A percentile compares a stretch with the other conserved stretches of the same genome.
Evolutionary conservation across 2,329 filamentous ascomycete species (phyloP).

Genomic region (Westerdykella aurantiaca): DNA sequence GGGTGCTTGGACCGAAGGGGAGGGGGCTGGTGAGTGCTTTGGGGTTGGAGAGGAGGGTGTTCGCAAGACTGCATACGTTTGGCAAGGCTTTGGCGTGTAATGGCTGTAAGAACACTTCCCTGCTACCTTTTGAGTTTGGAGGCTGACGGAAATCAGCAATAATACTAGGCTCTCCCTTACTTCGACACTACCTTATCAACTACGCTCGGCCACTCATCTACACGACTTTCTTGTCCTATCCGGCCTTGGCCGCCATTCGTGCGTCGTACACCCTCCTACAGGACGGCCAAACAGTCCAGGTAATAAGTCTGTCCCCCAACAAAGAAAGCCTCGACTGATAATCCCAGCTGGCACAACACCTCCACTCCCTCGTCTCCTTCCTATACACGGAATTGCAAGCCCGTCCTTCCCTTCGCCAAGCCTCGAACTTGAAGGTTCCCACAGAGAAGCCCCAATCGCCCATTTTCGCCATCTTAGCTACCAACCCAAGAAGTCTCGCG

Average conservation of each 20-base stretch:
- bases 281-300: constrained; percentile 12
- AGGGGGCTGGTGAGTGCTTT: constrained; percentile 53
- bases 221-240: constrained; percentile 40
- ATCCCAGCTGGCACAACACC: constrained; percentile 14
- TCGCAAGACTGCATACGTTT: constrained; percentile 59
- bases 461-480: constrained; percentile 31
- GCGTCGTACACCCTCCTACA: constrained; percentile 26
- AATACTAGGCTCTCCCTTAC: constrained; percentile 24
- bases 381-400: constrained; percentile 17
- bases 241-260: constrained; percentile 39
- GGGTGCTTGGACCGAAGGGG: constrained; percentile 51
- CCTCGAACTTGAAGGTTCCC: constrained; percentile 6
- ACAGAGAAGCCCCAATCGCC: constrained; percentile 25
- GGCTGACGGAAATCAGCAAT: constrained; percentile 17
- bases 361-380: constrained; percentile 17
- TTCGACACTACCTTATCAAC: constrained; percentile 34
- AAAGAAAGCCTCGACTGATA: not conserved
- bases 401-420: not conserved
- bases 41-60: constrained; percentile 52
- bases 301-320: constrained; percentile 5
- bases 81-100: constrained; percentile 63
- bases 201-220: constrained; percentile 40
- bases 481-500: constrained; percentile 24
- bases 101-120: constrained; percentile 52
- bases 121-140: not conserved